Evolutionary conservation across 192 early-diverging fungal genomes (phyloP), one percentile per base, ranked within the genome.

Genomic region (Lunasporangiospora selenospora): DNA sequence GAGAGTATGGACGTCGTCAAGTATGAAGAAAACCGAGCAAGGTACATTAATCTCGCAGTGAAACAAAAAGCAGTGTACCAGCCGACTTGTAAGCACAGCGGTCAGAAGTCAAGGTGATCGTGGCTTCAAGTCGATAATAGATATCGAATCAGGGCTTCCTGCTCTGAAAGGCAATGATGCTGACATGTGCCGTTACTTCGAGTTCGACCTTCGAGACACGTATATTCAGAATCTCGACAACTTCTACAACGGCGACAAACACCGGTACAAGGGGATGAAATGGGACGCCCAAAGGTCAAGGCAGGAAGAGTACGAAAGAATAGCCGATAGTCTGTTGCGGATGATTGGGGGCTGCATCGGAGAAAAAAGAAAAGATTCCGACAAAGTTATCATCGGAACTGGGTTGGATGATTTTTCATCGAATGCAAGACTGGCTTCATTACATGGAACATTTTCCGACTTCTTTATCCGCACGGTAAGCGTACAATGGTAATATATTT

Each of bases 41-140:
- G 29, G 2, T 56, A 31, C 29, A n/a, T 19, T n/a, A 40, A 38
- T 26, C 23, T 54, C 1, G 19, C 37, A 3, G 57, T 48, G 0
- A 59, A 59, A 19, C 45, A 48, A 6, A 59, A 59, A 21, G 45
- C 57, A 0, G 57, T 48, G 16, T 48, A 24, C n/a, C 57, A 59
- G 33, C 57, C 57, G 8, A 30, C 45, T 13, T 33, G 47, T 21
- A 47, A 38, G 7, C 49, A 18, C 11, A 12, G 58, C 1, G 24
- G 10, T 0, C 9, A 36, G 15, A 58, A 46, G 31, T 0, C 21
- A 2, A 26, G 3, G 47, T 7, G 47, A 10, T 2, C 32, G 43
- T 33, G 2, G 10, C 8, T 2, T 6, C 12, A 1, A 30, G 11
- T 29, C 58, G 21, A 47, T 59, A 4, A 7, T 15, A 16, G 21